These are phyloP conservation scores for Metarhizium brunneum DNA, from an alignment of 2,329 filamentous ascomycete genomes.

Conservation along the genomic window DNA sequence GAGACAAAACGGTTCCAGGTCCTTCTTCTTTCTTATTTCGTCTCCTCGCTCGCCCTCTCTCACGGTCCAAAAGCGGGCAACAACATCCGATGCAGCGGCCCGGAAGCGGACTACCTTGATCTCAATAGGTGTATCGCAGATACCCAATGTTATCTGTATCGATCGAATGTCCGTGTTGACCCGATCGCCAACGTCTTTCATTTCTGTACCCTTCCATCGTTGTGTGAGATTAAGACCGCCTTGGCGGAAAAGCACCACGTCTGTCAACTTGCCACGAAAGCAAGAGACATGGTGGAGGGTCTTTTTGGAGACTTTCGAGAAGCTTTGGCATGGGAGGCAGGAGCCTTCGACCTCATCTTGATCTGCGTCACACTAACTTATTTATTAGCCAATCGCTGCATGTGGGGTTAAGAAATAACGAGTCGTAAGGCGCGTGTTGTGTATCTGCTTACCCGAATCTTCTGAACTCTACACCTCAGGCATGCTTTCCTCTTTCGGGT, in stretches of 20 bases:
- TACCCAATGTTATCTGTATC: slow-evolving; percentile 30
- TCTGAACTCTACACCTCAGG: slow-evolving; percentile 34
- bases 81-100: slow-evolving; percentile 26
- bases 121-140: slow-evolving; percentile 25
- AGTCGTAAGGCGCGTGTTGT: not conserved
- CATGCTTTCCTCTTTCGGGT: slow-evolving; percentile 31
- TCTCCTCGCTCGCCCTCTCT: slow-evolving; percentile 10
- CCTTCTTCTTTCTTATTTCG: slow-evolving; percentile 17
- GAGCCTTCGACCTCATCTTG: slow-evolving; percentile 18
- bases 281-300: slow-evolving; percentile 37
- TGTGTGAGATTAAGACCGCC: slow-evolving; percentile 34
- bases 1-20: slow-evolving; percentile 32
- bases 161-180: slow-evolving; percentile 12
- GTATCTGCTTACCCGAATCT: slow-evolving; percentile 27
- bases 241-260: slow-evolving; percentile 30
- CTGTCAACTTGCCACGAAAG: slow-evolving; percentile 32
- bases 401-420: not conserved
- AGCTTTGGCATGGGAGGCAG: slow-evolving; percentile 31
- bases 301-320: slow-evolving; percentile 32
- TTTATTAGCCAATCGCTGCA: not conserved
- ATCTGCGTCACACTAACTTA: slow-evolving; percentile 27
- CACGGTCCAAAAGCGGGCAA: slow-evolving; percentile 29
- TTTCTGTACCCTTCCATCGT: slow-evolving; percentile 30
- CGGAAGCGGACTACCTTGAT: slow-evolving; percentile 33
- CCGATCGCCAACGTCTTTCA: slow-evolving; percentile 31